Percentiles rank a stretch among this genome's conserved stretches.
These are phyloP conservation scores for Talaromyces liani DNA, from an alignment of 495 filamentous ascomycete genomes.

Conservation along the genomic window DNA sequence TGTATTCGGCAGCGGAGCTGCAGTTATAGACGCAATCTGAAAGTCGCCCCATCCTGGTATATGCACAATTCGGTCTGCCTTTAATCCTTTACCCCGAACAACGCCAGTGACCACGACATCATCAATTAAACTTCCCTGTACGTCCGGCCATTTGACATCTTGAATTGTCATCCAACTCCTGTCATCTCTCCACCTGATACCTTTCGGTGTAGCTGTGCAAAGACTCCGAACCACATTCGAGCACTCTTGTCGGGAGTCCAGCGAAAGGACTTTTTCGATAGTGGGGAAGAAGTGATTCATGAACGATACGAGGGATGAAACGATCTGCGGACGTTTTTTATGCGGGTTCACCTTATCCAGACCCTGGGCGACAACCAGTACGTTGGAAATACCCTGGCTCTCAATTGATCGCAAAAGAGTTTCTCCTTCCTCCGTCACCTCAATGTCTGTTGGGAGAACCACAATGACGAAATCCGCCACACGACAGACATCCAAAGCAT, in stretches of 20 bases:
- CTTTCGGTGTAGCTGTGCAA: constrained; percentile 85
- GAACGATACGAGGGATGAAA: constrained; percentile 76
- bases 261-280: constrained; percentile 77
- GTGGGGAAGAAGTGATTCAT: constrained; percentile 89
- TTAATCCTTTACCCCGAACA: constrained; percentile 77
- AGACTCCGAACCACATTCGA: constrained; percentile 81
- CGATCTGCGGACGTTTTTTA: constrained; percentile 68
- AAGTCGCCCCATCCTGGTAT: constrained; percentile 93
- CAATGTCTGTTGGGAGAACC: constrained; percentile 68
- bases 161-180: constrained; percentile 92
- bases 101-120: constrained; percentile 76
- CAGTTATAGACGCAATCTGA: constrained; percentile 81
- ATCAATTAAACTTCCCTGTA: constrained; percentile 33
- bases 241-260: constrained; percentile 82
- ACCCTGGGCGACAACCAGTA: constrained; percentile 71
- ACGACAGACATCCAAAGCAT: constrained; percentile 75
- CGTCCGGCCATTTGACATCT: constrained; percentile 60
- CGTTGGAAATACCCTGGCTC: constrained; percentile 85
- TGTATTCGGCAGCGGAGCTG: constrained; percentile 49
- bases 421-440: constrained; percentile 79
- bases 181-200: constrained; percentile 86
- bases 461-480: constrained; percentile 86
- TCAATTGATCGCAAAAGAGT: constrained; percentile 77
- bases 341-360: constrained; percentile 68
- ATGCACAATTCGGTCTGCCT: constrained; percentile 82